Conservation (phyloP, 169 alveolate genomes). For the Eimeria brunetti region DNA sequence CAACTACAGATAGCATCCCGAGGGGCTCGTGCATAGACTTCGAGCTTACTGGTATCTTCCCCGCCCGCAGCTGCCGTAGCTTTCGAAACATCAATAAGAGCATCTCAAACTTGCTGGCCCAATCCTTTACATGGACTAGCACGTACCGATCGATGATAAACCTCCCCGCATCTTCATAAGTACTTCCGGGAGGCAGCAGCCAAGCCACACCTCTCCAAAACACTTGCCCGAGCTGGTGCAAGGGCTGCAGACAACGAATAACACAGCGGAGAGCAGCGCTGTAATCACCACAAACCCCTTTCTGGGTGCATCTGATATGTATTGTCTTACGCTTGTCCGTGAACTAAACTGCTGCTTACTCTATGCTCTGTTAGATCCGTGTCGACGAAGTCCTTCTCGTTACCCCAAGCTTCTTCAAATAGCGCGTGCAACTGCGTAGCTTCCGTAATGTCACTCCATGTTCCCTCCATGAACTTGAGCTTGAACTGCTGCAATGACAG, state of each 20-base stretch:
- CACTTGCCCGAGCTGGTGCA: conserved; percentile 89
- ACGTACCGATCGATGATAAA: conserved; percentile 95
- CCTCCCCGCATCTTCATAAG: conserved; percentile 97
- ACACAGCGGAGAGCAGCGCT: not conserved
- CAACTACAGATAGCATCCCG: not conserved
- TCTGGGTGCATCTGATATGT: not conserved
- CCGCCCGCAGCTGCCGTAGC: conserved; percentile 94
- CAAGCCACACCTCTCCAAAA: conserved; percentile 88
- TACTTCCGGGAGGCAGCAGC: conserved; percentile 92
- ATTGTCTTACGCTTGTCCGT: not conserved
- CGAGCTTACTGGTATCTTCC: conserved; percentile 86
- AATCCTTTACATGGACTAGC: conserved; percentile 94
- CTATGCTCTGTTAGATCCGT: conserved; percentile 91
- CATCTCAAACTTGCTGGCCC: conserved; percentile 96
- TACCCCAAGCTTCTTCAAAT: conserved; percentile 84
- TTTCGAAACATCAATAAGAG: conserved; percentile 97
- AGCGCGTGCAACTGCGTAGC: conserved; percentile 37
- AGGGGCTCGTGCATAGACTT: not conserved
- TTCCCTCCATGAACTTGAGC: conserved; percentile 84
- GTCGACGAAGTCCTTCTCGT: conserved; percentile 87
- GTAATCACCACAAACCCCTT: not conserved
- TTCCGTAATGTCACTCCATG: conserved; percentile 79
- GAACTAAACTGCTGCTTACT: conserved; percentile 50
- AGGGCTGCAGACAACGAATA: conserved; percentile 79
- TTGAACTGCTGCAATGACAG: conserved; percentile 81